Conservation (phyloP, 2,329 filamentous ascomycete species). For the Penicillium sclerotiorum region DNA sequence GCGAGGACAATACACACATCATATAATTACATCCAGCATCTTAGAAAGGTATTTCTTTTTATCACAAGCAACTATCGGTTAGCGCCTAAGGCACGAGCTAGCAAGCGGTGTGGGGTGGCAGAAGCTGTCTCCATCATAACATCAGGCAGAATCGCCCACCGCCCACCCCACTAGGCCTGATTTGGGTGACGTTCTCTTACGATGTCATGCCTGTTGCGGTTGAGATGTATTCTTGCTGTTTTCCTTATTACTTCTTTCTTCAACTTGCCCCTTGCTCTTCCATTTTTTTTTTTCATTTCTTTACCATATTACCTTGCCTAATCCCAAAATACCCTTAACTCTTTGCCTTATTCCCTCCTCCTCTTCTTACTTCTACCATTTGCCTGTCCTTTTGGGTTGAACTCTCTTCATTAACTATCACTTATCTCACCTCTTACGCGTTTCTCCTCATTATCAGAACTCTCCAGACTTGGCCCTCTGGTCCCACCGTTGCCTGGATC, state of each 20-base stretch:
- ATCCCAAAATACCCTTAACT: background rate
- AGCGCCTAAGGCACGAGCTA: no score
- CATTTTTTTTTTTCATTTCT: background rate
- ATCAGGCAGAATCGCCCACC: slow-evolving; percentile 19
- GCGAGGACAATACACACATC: no score
- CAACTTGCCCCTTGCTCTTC: slow-evolving; percentile 23
- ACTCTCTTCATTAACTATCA: background rate
- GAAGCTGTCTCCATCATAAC: no score
- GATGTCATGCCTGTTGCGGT: slow-evolving; percentile 25
- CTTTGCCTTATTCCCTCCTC: background rate
- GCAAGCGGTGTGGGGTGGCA: no score
- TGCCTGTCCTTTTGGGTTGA: background rate
- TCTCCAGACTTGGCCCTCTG: background rate
- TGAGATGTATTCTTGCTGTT: background rate
- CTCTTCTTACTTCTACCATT: background rate
- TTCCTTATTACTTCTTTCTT: slow-evolving; percentile 6
- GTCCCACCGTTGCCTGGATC: no score
- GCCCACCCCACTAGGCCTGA: slow-evolving; percentile 28
- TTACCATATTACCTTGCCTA: background rate
- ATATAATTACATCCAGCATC: no score
- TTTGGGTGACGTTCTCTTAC: slow-evolving; percentile 27
- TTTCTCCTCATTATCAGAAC: background rate
- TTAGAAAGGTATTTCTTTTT: no score
- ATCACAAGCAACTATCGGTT: no score
- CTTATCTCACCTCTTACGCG: background rate